Percentiles rank a stretch among this genome's conserved stretches.
Conservation (phyloP, 129 eudicot genomes). For the Flaveria brownii region DNA sequence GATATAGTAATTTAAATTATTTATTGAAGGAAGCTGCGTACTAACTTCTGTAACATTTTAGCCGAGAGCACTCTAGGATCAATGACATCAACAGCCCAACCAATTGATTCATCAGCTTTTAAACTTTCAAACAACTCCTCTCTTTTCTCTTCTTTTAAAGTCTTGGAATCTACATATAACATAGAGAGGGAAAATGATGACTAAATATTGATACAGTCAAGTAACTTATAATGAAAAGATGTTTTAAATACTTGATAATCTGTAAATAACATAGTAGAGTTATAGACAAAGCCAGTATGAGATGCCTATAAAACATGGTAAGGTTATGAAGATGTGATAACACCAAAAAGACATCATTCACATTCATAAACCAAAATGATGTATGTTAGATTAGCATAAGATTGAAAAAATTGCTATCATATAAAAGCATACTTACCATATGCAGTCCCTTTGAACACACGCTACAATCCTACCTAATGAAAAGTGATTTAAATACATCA, state of each 20-base stretch:
- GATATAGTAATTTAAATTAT: neutral
- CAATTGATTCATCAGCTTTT: conserved; percentile 71
- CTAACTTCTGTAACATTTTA: conserved; percentile 92
- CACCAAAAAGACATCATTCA: neutral
- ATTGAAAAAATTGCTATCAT: too few species aligned
- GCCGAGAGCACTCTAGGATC: conserved; percentile 93
- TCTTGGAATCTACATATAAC: conserved; percentile 73
- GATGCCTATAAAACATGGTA: neutral
- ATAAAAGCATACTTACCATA: too few species aligned
- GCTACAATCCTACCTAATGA: too few species aligned
- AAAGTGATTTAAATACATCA: neutral
- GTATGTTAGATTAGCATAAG: too few species aligned
- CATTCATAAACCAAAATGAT: neutral
- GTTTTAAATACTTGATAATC: too few species aligned
- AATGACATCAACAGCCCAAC: conserved; percentile 98
- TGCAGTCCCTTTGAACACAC: neutral
- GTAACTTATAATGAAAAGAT: neutral
- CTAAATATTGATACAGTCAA: neutral
- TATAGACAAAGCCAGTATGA: too few species aligned
- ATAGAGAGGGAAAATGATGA: neutral
- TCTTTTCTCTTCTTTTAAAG: conserved; percentile 93
- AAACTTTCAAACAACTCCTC: conserved; percentile 82
- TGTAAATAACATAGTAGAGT: too few species aligned
- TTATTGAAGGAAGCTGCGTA: conserved; percentile 14
- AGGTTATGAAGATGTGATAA: neutral